Evolutionary conservation across 169 alveolate genomes (phyloP), one percentile per base, ranked within the genome.

Genomic region (Ichthyophthirius multifiliis): DNA sequence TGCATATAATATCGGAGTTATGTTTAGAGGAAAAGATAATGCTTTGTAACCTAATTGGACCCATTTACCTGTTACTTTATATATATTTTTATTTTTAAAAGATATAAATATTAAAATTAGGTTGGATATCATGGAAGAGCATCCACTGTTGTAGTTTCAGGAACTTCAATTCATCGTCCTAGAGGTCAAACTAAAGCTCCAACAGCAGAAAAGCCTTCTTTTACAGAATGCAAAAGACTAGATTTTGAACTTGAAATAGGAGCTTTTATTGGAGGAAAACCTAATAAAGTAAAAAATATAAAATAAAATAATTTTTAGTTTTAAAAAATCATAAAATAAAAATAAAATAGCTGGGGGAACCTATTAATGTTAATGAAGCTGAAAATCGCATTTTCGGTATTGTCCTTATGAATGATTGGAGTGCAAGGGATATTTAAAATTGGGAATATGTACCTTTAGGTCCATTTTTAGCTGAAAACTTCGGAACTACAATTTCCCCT

Each of bases 121-220:
- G 41, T 81, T 41, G 98, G 97, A 12, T 95, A 95, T 79, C 98
- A 95, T 76, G 98, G 98, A 37, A 87, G 97, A 73, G 93, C 96
- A n/a, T 85, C 94, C 34, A 86, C 96, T 37, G 90, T 93, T 47
- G 93, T 86, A 18, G 31, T 90, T 1, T 43, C 83, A 35, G 95
- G 95, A 30, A 71, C 89, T 16, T 89, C 78, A 43, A 76, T 89
- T 13, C 31, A 41, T 10, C 84, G 96, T 74, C 96, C 96, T 10
- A 83, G 78, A 39, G 95, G 96, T 5, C 86, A 93, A 46, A 83
- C 82, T 2, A 83, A 79, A 34, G 65, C 84, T 47, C 89, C 87
- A 43, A 84, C 92, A 37, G 93, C 92, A 16, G 94, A 85, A 47
- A 74, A 89, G 37, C 95, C 97, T 27, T 35, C 62, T 2, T 91